Evolutionary conservation across 2,329 filamentous ascomycete species (phyloP).

Genomic region (Ophiosphaerella korrae): DNA sequence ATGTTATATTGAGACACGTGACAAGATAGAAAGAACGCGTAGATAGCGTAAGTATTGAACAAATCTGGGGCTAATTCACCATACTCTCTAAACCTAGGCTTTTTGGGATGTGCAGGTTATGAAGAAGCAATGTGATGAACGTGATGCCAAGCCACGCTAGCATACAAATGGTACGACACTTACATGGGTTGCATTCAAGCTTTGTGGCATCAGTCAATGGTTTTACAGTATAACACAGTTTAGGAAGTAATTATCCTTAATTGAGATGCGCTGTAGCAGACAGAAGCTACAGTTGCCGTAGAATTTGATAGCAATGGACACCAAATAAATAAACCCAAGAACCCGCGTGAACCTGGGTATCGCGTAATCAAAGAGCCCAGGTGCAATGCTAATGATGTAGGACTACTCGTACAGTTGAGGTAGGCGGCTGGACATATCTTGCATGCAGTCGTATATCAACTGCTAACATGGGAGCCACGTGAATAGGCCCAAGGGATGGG

Average conservation of each 20-base stretch:
- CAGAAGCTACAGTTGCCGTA: constrained; percentile 4
- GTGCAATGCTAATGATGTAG: neutral
- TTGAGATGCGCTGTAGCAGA: constrained; percentile 5
- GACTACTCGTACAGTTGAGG: constrained; percentile 20
- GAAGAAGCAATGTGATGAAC: too few relatives aligned
- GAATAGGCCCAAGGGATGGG: too few relatives aligned
- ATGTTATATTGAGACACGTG: too few relatives aligned
- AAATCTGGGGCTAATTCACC: too few relatives aligned
- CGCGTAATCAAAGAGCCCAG: constrained; percentile 18
- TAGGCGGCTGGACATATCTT: constrained; percentile 21
- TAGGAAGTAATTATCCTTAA: constrained; percentile 7
- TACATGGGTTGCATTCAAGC: neutral
- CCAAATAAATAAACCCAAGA: constrained; percentile 9
- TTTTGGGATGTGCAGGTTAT: too few relatives aligned
- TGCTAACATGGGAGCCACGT: neutral
- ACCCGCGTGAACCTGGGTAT: constrained; percentile 33
- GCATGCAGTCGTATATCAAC: constrained; percentile 19
- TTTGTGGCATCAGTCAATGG: neutral
- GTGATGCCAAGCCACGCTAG: too few relatives aligned
- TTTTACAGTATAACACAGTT: neutral
- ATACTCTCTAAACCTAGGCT: too few relatives aligned
- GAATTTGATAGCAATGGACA: constrained; percentile 8
- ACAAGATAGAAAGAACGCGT: too few relatives aligned
- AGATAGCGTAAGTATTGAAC: too few relatives aligned
- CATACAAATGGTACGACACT: too few relatives aligned